A percentile compares a stretch with the other conserved stretches of the same genome.
Evolutionary conservation across 2,329 filamentous ascomycete species (phyloP).

Genomic region (Camptophora hylomeconis): DNA sequence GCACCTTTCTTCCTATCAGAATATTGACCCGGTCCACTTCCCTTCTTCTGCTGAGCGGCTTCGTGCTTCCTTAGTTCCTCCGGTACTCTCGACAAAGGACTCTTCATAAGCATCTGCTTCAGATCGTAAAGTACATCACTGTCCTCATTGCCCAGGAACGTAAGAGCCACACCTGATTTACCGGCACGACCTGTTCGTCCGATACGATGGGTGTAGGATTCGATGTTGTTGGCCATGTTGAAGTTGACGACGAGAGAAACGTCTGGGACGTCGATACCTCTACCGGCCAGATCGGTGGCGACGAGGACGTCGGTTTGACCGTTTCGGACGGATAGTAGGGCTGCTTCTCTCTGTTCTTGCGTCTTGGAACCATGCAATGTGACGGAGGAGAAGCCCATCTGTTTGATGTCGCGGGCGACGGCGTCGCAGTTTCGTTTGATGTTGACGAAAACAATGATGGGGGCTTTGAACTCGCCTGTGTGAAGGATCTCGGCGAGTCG

Average conservation of each 20-base stretch:
- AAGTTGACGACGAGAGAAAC: slow-evolving; percentile 94
- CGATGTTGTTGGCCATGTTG: slow-evolving; percentile 91
- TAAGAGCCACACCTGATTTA: slow-evolving; percentile 91
- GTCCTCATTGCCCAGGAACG: slow-evolving; percentile 87
- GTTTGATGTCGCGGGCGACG: slow-evolving; percentile 84
- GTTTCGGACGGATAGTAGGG: slow-evolving; percentile 68
- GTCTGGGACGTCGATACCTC: slow-evolving; percentile 95
- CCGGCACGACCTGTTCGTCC: slow-evolving; percentile 95
- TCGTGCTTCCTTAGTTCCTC: slow-evolving; percentile 85
- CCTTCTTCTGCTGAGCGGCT: slow-evolving; percentile 71
- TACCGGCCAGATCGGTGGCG: slow-evolving; percentile 85
- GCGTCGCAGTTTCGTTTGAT: slow-evolving; percentile 98
- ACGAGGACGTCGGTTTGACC: slow-evolving; percentile 79
- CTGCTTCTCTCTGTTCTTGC: slow-evolving; percentile 92
- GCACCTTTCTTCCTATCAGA: slow-evolving; percentile 25
- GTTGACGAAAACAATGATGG: slow-evolving; percentile 99
- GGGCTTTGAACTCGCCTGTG: slow-evolving; percentile 66
- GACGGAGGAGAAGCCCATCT: slow-evolving; percentile 80
- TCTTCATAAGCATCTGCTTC: slow-evolving; percentile 91
- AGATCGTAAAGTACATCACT: slow-evolving; percentile 78
- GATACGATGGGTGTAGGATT: slow-evolving; percentile 92
- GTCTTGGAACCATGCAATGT: slow-evolving; percentile 93
- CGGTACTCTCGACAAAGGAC: slow-evolving; percentile 71
- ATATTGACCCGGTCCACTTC: slow-evolving; percentile 26
- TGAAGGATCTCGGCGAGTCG: slow-evolving; percentile 80